Percentiles rank a stretch among this genome's conserved stretches.
phyloP scores from a whole-genome alignment of 2,329 filamentous ascomycete species.

The Tolypocladium sp. region DNA sequence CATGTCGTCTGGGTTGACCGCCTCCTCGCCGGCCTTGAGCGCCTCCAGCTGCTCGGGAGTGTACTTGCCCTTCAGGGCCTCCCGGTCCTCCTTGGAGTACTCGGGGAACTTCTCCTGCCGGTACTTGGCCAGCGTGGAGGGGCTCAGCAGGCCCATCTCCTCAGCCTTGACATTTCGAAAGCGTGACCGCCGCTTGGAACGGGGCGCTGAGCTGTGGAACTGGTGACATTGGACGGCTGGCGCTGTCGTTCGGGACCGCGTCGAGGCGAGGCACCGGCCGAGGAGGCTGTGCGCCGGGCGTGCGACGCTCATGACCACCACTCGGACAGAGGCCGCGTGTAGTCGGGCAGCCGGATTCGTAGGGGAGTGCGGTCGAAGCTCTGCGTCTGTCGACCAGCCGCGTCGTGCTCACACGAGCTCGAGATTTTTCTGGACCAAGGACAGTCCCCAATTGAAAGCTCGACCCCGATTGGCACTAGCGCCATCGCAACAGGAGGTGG shows the following conservation, averaged over 20 bases:
- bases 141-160: slow-evolving; percentile 39
- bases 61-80: slow-evolving; percentile 57
- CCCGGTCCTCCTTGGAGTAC: slow-evolving; percentile 60
- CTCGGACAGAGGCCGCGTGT: slow-evolving; percentile 1
- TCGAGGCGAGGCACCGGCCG: slow-evolving; percentile 36
- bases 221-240: slow-evolving; percentile 24
- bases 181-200: slow-evolving; percentile 36
- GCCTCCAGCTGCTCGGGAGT: slow-evolving; percentile 73
- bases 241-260: slow-evolving; percentile 12
- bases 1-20: slow-evolving; percentile 67
- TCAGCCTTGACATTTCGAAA: slow-evolving; percentile 45
- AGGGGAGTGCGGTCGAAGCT: background rate
- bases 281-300: slow-evolving; percentile 45
- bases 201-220: slow-evolving; percentile 43
- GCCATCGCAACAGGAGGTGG: background rate
- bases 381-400: background rate
- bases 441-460: slow-evolving; percentile 3
- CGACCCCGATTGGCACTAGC: slow-evolving; percentile 3
- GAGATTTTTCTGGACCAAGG: slow-evolving; percentile 20
- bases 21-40: slow-evolving; percentile 69
- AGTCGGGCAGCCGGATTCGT: background rate
- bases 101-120: slow-evolving; percentile 43
- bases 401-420: slow-evolving; percentile 14
- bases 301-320: slow-evolving; percentile 44
- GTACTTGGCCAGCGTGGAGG: slow-evolving; percentile 34